Conservation (phyloP, 148 eudicot species). For the Agrostemma githago region DNA sequence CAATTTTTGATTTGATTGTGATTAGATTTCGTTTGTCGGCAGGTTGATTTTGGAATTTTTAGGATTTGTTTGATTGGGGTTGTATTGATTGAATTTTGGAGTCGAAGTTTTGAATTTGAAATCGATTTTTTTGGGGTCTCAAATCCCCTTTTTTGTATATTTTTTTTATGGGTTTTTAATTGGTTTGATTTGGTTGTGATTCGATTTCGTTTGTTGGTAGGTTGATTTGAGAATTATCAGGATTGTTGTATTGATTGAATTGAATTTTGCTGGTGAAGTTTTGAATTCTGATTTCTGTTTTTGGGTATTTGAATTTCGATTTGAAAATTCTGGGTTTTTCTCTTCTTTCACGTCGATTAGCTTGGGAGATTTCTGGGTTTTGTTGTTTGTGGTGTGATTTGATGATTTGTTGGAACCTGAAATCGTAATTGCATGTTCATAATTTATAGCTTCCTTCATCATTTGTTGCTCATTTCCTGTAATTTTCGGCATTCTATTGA, state of each 20-base stretch:
- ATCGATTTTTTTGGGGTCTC: too few species aligned
- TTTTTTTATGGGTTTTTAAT: background rate
- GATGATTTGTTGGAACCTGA: conserved; percentile 11
- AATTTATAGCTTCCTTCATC: background rate
- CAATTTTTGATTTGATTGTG: background rate
- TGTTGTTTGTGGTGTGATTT: conserved; percentile 7
- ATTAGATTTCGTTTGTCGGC: too few species aligned
- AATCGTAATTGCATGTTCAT: background rate
- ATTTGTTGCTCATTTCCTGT: conserved; percentile 1
- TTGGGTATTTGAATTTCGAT: conserved; percentile 1
- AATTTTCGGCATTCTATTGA: background rate
- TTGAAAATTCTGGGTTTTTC: conserved; percentile 18
- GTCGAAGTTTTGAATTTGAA: too few species aligned
- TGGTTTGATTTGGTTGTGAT: background rate
- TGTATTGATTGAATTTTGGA: background rate
- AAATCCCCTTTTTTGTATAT: background rate
- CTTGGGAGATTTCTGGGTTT: background rate
- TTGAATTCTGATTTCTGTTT: background rate
- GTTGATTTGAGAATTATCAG: conserved; percentile 8
- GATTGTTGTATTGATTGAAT: conserved; percentile 3
- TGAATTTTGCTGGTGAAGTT: conserved; percentile 26
- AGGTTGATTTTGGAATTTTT: too few species aligned
- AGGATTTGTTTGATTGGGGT: too few species aligned
- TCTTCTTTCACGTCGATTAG: background rate
- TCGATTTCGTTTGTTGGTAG: background rate